Evolutionary conservation across 2,329 filamentous ascomycete genomes (phyloP).

Genomic region (Huntiella abstrusa): DNA sequence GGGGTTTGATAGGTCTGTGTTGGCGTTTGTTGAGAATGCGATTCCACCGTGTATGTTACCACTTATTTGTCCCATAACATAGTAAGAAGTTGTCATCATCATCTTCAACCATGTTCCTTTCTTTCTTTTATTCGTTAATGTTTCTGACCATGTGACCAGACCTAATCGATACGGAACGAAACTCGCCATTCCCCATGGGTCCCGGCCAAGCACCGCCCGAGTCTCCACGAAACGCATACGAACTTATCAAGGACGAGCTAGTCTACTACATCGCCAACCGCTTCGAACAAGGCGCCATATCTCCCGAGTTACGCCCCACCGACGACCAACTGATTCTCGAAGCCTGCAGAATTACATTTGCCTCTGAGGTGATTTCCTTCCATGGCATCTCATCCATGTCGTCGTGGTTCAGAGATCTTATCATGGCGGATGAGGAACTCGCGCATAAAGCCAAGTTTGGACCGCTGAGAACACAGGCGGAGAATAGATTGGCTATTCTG

Average conservation of each 20-base stretch:
- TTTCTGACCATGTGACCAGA: slow-evolving; percentile 22
- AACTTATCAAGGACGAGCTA: slow-evolving; percentile 39
- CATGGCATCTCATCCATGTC: slow-evolving; percentile 21
- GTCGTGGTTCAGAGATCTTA: slow-evolving; percentile 40
- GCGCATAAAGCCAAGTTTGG: slow-evolving; percentile 28
- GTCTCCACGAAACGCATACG: slow-evolving; percentile 38
- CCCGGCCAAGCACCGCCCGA: slow-evolving; percentile 26
- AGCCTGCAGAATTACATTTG: slow-evolving; percentile 39
- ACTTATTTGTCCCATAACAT: slow-evolving; percentile 18
- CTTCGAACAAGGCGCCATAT: slow-evolving; percentile 21
- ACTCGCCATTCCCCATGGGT: slow-evolving; percentile 33
- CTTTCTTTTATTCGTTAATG: background rate
- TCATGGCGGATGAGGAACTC: slow-evolving; percentile 29
- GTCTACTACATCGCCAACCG: slow-evolving; percentile 31
- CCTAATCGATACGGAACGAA: slow-evolving; percentile 44
- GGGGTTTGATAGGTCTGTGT: slow-evolving; percentile 43
- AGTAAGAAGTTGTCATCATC: background rate
- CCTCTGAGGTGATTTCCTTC: slow-evolving; percentile 28
- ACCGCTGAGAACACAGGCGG: slow-evolving; percentile 26
- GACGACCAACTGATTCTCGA: slow-evolving; percentile 38
- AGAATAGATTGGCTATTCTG: slow-evolving; percentile 28
- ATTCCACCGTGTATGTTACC: slow-evolving; percentile 42
- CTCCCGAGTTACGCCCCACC: slow-evolving; percentile 18
- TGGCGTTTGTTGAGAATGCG: slow-evolving; percentile 46
- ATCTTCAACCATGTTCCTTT: background rate